Conservation (phyloP, 148 eudicot genomes). For the Rhododendron simsii region DNA sequence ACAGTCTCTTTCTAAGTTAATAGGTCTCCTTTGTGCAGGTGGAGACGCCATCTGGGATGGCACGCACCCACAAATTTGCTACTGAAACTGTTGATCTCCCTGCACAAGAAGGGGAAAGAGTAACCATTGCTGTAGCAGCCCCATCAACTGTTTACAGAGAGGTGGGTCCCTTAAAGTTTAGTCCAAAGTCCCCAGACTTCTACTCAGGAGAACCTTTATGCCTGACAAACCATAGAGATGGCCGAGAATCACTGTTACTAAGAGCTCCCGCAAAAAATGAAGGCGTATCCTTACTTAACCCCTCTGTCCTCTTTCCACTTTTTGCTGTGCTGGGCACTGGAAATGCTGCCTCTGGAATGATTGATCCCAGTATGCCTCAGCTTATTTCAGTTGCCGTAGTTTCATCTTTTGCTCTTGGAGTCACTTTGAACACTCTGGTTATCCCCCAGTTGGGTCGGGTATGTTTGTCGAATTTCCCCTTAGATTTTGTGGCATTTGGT, state of each 20-base stretch:
- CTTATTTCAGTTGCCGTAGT: slow-evolving; percentile 64
- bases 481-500: slow-evolving; percentile 3
- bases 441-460: slow-evolving; percentile 76
- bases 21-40: slow-evolving; percentile 40
- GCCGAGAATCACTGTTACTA: slow-evolving; percentile 69
- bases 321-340: slow-evolving; percentile 76
- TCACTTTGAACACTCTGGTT: slow-evolving; percentile 59
- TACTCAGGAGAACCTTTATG: slow-evolving; percentile 86
- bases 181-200: slow-evolving; percentile 61
- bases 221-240: slow-evolving; percentile 81
- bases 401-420: slow-evolving; percentile 72
- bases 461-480: slow-evolving; percentile 13
- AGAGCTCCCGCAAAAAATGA: slow-evolving; percentile 69
- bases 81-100: slow-evolving; percentile 93
- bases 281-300: slow-evolving; percentile 46
- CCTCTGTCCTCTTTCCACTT: slow-evolving; percentile 65
- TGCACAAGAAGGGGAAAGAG: slow-evolving; percentile 95
- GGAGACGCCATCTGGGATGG: slow-evolving; percentile 83
- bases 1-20: neutral
- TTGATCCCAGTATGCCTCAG: slow-evolving; percentile 89
- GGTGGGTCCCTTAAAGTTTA: slow-evolving; percentile 81
- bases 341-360: slow-evolving; percentile 85
- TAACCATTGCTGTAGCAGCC: slow-evolving; percentile 87
- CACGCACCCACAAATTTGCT: slow-evolving; percentile 88
- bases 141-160: slow-evolving; percentile 67